phyloP scores from a whole-genome alignment of 2,329 filamentous ascomycete species.

The Microcyclospora pomicola region DNA sequence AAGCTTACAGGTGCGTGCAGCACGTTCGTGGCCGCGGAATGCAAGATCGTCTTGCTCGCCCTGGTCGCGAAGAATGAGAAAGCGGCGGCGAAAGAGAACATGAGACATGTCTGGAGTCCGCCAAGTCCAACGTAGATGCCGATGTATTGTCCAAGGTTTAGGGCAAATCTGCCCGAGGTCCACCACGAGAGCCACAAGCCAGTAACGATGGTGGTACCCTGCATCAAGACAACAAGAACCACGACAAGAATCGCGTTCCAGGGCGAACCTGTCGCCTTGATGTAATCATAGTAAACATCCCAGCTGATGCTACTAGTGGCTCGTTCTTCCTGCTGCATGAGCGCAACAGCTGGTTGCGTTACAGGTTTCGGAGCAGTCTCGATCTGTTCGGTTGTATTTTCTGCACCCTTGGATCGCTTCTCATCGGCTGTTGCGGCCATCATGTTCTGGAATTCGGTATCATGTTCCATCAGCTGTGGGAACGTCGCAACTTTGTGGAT shows the following conservation, averaged over 20 bases:
- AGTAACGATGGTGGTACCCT: conserved; percentile 67
- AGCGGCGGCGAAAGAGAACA: conserved; percentile 41
- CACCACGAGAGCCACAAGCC: conserved; percentile 82
- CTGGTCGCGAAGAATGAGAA: conserved; percentile 44
- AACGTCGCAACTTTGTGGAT: conserved; percentile 83
- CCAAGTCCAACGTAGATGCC: conserved; percentile 65
- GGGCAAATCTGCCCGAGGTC: conserved; percentile 58
- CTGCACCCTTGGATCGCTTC: no score
- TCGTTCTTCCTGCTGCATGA: conserved; percentile 58
- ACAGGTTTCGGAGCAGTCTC: conserved; percentile 27
- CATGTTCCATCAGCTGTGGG: conserved; percentile 54
- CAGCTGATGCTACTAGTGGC: no score
- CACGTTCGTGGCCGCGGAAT: conserved; percentile 56
- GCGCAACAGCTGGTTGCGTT: conserved; percentile 19
- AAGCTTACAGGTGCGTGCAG: conserved; percentile 87
- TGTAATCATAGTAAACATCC: no score
- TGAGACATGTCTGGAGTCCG: conserved; percentile 59
- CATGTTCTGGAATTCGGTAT: conserved; percentile 52
- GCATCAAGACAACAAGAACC: conserved; percentile 44
- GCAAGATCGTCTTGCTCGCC: conserved; percentile 69
- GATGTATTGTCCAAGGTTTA: conserved; percentile 58
- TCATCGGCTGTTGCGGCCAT: conserved; percentile 42
- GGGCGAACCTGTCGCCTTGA: conserved; percentile 53
- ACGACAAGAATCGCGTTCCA: conserved; percentile 40
- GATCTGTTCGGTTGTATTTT: conserved; percentile 46